Conservation (phyloP, 805 yeast genomes). For the Candida pseudoglaebosa region DNA sequence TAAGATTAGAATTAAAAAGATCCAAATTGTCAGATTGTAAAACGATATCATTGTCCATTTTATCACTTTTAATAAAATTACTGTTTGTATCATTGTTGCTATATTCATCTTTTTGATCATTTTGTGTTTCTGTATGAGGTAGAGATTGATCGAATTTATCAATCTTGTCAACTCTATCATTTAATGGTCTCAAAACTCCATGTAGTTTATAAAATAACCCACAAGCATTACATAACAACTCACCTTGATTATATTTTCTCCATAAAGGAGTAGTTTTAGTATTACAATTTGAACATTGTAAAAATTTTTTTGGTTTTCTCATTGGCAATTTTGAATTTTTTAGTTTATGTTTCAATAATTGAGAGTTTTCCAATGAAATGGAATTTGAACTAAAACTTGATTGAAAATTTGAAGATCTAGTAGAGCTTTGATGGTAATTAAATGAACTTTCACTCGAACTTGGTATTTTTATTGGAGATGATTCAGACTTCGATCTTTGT, state of each 20-base stretch:
- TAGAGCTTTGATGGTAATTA: constrained; percentile 8
- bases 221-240: constrained; percentile 43
- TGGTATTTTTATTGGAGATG: too few relatives aligned
- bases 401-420: constrained; percentile 8
- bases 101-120: too few relatives aligned
- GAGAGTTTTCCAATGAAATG: constrained; percentile 4
- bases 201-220: constrained; percentile 44
- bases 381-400: too few relatives aligned
- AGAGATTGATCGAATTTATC: not conserved
- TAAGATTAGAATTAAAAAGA: not conserved
- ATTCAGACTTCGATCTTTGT: not conserved
- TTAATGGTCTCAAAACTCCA: constrained; percentile 41
- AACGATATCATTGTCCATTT: too few relatives aligned
- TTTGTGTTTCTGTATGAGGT: too few relatives aligned
- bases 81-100: too few relatives aligned
- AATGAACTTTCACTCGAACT: too few relatives aligned
- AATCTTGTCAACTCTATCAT: constrained; percentile 9
- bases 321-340: not conserved
- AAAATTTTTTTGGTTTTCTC: constrained; percentile 15
- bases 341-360: not conserved
- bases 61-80: too few relatives aligned
- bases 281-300: constrained; percentile 41
- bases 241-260: constrained; percentile 41
- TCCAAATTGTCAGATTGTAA: too few relatives aligned
- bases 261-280: constrained; percentile 44